These are phyloP conservation scores for Musa acuminata DNA, from an alignment of 176 grass and related monocot genomes.

Conservation along the genomic window DNA sequence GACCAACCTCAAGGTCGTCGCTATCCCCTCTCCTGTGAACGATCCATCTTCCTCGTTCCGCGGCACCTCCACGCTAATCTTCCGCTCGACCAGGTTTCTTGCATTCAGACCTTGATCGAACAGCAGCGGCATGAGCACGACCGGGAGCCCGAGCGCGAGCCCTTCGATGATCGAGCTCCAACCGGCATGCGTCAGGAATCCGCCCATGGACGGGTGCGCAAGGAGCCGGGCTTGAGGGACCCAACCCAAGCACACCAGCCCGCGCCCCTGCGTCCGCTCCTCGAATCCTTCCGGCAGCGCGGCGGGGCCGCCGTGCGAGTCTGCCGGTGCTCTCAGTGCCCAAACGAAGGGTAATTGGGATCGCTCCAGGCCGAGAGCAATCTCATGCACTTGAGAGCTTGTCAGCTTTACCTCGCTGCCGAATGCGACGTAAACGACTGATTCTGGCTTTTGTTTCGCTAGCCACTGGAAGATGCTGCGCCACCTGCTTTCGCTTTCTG, in stretches of 20 bases:
- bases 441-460: constrained; percentile 18
- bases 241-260: constrained; percentile 36
- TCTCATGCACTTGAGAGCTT: constrained; percentile 23
- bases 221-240: constrained; percentile 42
- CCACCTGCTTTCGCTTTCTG: neutral
- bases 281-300: constrained; percentile 38
- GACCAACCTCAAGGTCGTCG: constrained; percentile 32
- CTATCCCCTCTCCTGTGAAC: constrained; percentile 32
- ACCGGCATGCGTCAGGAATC: constrained; percentile 51
- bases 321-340: constrained; percentile 31
- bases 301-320: neutral
- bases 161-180: constrained; percentile 50
- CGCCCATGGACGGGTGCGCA: constrained; percentile 36
- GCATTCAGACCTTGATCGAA: constrained; percentile 61
- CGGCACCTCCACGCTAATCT: constrained; percentile 36
- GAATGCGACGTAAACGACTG: constrained; percentile 56
- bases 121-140: constrained; percentile 43
- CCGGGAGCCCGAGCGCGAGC: constrained; percentile 29
- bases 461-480: constrained; percentile 33
- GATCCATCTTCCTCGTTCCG: constrained; percentile 40
- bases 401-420: constrained; percentile 56
- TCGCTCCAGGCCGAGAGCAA: constrained; percentile 45
- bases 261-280: constrained; percentile 8
- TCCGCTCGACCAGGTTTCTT: constrained; percentile 36
- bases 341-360: constrained; percentile 52